Base-by-base conservation (phyloP, 441 rosid genomes). In the Isatis lusitanica region DNA sequence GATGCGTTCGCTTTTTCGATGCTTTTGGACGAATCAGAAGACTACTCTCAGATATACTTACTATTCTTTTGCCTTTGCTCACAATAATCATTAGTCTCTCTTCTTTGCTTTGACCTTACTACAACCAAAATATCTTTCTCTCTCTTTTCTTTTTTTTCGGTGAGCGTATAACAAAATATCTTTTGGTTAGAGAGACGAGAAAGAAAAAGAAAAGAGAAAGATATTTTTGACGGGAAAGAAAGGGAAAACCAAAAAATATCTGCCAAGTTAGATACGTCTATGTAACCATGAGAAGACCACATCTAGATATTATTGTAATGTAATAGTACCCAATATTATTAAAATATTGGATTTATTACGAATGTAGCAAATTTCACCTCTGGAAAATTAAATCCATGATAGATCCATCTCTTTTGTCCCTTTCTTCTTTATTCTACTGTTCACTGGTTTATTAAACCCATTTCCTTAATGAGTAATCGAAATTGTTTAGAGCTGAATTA, bases 11-110 rank as follows among this genome's bases (percentile, higher is more conserved):
- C 42, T 57, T 66, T 66, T 77, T 35, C 10, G 1, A 58, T 59
- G 63, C 69, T 71, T 77, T 60, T 64, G 0, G 31, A 73, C 77
- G 47, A 72, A 77, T 72, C 77, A 78, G 7, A 61, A 66, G 5
- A 60, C 50, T 30, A 18, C 28, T 42, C 15, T 61, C 17, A 21
- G 43, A 71, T 71, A 11, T 51, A 3, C 24, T 9, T 9, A 10
- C 57, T 53, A 53, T 28, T 53, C 10, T 28, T 44, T 13, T 12
- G 3, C 42, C 57, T 52, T 33, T 24, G 15, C 46, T 53, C 63
- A 21, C 46, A 21, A 72, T 53, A 59, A 36, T 42, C 4, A 63
- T 42, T 31, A n/a, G 35, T 33, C 3, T 52, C 9, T 56, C 7
- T 31, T 9, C 26, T 36, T 64, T 65, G 66, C 73, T 74, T 68